A percentile compares a stretch with the other conserved stretches of the same genome.
Conservation (phyloP, 345 rosid genomes). For the Murraya koenigii region DNA sequence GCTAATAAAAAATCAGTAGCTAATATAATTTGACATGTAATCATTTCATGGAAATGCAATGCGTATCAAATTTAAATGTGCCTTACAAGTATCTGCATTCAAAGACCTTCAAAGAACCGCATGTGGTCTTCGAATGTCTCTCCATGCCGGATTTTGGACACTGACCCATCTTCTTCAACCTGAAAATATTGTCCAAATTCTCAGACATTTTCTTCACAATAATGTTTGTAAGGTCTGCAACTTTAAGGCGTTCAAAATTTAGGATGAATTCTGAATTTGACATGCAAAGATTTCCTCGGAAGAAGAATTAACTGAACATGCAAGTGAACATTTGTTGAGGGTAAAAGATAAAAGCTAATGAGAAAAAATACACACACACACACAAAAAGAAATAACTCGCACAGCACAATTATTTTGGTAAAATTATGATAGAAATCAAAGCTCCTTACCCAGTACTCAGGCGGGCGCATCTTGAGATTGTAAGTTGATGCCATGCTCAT, state of each 20-base stretch:
- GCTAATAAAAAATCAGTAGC: background rate
- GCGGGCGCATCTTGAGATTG: constrained; percentile 99
- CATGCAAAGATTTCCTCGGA: background rate
- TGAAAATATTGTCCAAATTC: constrained; percentile 21
- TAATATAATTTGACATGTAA: background rate
- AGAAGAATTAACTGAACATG: background rate
- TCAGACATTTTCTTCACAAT: background rate
- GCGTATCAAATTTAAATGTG: constrained; percentile 4
- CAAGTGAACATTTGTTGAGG: background rate
- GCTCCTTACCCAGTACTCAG: constrained; percentile 87
- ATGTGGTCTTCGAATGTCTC: constrained; percentile 88
- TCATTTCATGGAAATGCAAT: background rate
- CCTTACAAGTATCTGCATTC: constrained; percentile 12
- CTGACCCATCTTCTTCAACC: constrained; percentile 86
- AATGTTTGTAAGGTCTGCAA: background rate
- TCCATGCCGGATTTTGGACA: constrained; percentile 74
- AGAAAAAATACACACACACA: background rate
- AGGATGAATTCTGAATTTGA: background rate
- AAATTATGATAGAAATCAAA: background rate
- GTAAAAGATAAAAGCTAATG: background rate
- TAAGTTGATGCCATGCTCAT: constrained; percentile 99
- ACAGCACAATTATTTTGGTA: background rate
- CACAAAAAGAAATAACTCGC: background rate
- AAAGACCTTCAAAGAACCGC: constrained; percentile 73
- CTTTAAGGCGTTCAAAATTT: background rate